Evolutionary conservation across 129 eudicot genomes (phyloP).

Genomic region (Artemisia tridentata): DNA sequence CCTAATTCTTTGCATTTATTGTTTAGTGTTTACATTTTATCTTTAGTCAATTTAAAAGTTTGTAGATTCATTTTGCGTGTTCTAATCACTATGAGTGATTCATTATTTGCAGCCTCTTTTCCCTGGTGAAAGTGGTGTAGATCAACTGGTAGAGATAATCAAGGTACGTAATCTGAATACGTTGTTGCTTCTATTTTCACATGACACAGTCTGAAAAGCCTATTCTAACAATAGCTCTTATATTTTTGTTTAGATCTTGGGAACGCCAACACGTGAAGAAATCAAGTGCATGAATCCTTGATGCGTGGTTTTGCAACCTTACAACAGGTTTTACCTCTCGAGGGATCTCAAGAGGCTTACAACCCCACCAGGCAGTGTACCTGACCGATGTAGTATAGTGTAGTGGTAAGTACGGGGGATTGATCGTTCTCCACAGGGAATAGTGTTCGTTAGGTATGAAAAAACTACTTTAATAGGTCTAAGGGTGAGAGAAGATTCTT

Average conservation of each 20-base stretch:
- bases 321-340: too few relatives aligned
- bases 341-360: too few relatives aligned
- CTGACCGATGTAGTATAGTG: too few relatives aligned
- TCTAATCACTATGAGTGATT: slow-evolving; percentile 17
- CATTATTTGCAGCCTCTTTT: slow-evolving; percentile 75
- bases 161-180: slow-evolving; percentile 44
- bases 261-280: slow-evolving; percentile 98
- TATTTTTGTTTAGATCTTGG: slow-evolving; percentile 51
- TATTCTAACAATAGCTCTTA: background rate
- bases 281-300: slow-evolving; percentile 98
- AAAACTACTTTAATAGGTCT: too few relatives aligned
- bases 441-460: too few relatives aligned
- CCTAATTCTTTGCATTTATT: background rate
- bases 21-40: background rate
- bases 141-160: slow-evolving; percentile 91
- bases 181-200: background rate
- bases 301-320: too few relatives aligned
- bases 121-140: slow-evolving; percentile 99
- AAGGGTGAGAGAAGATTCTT: too few relatives aligned
- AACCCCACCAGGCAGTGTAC: too few relatives aligned
- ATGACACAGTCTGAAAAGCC: background rate
- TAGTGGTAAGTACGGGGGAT: too few relatives aligned
- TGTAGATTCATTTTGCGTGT: background rate
- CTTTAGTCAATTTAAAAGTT: background rate
- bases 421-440: too few relatives aligned